phyloP scores from a whole-genome alignment of 1,284 basidiomycete species.

The Austroboletus novae-zelandiae region DNA sequence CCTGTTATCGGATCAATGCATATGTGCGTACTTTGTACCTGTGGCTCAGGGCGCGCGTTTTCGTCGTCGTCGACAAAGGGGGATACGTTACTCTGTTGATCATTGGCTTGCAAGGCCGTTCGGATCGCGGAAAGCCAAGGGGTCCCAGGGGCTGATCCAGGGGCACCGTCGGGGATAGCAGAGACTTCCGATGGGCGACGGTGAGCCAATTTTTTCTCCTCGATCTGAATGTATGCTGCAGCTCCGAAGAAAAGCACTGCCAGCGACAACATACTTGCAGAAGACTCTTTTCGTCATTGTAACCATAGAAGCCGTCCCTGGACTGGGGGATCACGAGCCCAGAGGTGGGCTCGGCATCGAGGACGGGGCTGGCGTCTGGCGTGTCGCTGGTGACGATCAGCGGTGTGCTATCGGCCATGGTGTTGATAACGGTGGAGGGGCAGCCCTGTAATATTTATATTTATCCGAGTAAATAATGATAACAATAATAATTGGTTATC shows the following conservation, averaged over 20 bases:
- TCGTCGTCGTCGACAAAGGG: slow-evolving; percentile 43
- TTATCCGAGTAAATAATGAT: slow-evolving; percentile 10
- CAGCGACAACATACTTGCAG: slow-evolving; percentile 55
- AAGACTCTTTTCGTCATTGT: slow-evolving; percentile 69
- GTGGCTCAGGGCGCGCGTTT: slow-evolving; percentile 30
- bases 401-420: slow-evolving; percentile 12
- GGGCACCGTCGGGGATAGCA: slow-evolving; percentile 40
- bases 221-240: slow-evolving; percentile 47
- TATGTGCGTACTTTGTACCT: slow-evolving; percentile 19
- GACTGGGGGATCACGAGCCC: slow-evolving; percentile 54
- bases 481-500: slow-evolving; percentile 30
- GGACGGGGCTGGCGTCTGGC: slow-evolving; percentile 4
- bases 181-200: slow-evolving; percentile 44
- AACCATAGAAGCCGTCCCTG: slow-evolving; percentile 72
- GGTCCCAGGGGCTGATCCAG: slow-evolving; percentile 36
- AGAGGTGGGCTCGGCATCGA: slow-evolving; percentile 15
- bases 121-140: slow-evolving; percentile 42
- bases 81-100: slow-evolving; percentile 18
- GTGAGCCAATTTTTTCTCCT: slow-evolving; percentile 67
- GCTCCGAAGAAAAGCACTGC: background rate
- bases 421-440: slow-evolving; percentile 3
- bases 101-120: slow-evolving; percentile 30
- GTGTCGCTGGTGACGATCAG: slow-evolving; percentile 1
- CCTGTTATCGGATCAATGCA: background rate
- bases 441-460: background rate